These are phyloP conservation scores for Lipomyces lipofer DNA, from an alignment of 805 yeast genomes.

Conservation along the genomic window DNA sequence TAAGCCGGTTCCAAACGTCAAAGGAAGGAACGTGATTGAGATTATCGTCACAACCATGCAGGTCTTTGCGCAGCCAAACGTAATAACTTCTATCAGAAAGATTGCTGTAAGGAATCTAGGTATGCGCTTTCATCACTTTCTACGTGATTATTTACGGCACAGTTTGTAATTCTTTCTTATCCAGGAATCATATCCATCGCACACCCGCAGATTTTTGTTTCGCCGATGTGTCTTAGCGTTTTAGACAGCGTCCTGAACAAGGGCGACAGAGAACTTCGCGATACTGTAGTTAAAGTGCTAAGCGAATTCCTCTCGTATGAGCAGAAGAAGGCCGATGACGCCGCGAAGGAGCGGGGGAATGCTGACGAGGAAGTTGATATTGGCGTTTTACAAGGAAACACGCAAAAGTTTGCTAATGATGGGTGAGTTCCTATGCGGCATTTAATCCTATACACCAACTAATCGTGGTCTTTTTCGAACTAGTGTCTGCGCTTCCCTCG, in stretches of 20 bases:
- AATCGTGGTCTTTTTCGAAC: not conserved
- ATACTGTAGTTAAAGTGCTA: slow-evolving; percentile 58
- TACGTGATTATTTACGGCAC: too few species aligned
- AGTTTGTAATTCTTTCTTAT: too few species aligned
- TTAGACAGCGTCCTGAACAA: slow-evolving; percentile 55
- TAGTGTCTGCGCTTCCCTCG: slow-evolving; percentile 66
- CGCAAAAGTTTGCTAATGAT: slow-evolving; percentile 54
- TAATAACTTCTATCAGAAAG: slow-evolving; percentile 45
- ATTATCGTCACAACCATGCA: slow-evolving; percentile 61
- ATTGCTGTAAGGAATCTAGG: slow-evolving; percentile 56
- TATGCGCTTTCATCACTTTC: too few species aligned
- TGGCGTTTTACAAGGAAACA: slow-evolving; percentile 56
- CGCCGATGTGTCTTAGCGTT: slow-evolving; percentile 52
- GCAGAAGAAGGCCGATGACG: slow-evolving; percentile 30
- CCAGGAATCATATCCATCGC: slow-evolving; percentile 57
- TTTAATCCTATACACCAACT: not conserved
- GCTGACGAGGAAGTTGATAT: slow-evolving; percentile 51
- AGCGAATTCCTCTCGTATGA: slow-evolving; percentile 56
- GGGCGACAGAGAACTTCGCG: slow-evolving; percentile 46
- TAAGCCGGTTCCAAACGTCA: slow-evolving; percentile 42
- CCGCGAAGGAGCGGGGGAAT: slow-evolving; percentile 46
- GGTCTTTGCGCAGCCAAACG: slow-evolving; percentile 48
- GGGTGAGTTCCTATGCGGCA: slow-evolving; percentile 41
- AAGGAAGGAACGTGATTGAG: slow-evolving; percentile 48
- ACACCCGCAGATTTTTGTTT: slow-evolving; percentile 66